Conservation (phyloP, 441 rosid genomes). For the Euphorbia celastroides region DNA sequence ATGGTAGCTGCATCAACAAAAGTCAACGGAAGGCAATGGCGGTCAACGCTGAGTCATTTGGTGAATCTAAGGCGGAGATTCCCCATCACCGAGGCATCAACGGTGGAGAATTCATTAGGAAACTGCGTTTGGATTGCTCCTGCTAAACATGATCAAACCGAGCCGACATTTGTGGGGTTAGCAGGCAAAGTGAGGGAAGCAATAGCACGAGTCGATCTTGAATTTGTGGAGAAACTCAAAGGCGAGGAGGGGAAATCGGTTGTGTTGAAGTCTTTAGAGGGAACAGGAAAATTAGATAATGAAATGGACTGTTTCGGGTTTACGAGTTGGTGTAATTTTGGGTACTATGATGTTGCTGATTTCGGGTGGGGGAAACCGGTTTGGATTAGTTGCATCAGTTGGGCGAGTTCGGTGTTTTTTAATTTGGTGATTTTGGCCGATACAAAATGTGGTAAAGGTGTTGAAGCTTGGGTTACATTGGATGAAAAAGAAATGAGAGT, state of each 20-base stretch:
- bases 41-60: constrained; percentile 19
- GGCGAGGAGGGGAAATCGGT: constrained; percentile 16
- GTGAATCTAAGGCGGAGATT: constrained; percentile 33
- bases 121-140: constrained; percentile 36
- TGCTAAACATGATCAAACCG: constrained; percentile 16
- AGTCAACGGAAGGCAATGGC: constrained; percentile 11
- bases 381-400: constrained; percentile 29
- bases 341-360: constrained; percentile 24
- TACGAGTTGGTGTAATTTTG: constrained; percentile 33
- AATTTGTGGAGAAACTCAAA: constrained; percentile 25
- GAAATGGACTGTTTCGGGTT: constrained; percentile 30
- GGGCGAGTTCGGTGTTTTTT: constrained; percentile 15
- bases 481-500: constrained; percentile 19
- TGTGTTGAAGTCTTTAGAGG: constrained; percentile 22
- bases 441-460: constrained; percentile 19
- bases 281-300: constrained; percentile 5
- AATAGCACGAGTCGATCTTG: constrained; percentile 29
- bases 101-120: constrained; percentile 24
- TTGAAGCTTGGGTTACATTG: constrained; percentile 29
- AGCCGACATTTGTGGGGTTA: constrained; percentile 21
- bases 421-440: constrained; percentile 33
- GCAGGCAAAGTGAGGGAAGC: constrained; percentile 27
- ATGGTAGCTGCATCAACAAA: constrained; percentile 15
- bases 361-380: constrained; percentile 37
- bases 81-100: constrained; percentile 4